These are phyloP conservation scores for Deuterostichococcus epilithicus DNA, from an alignment of 139 green algal genomes.

Conservation along the genomic window DNA sequence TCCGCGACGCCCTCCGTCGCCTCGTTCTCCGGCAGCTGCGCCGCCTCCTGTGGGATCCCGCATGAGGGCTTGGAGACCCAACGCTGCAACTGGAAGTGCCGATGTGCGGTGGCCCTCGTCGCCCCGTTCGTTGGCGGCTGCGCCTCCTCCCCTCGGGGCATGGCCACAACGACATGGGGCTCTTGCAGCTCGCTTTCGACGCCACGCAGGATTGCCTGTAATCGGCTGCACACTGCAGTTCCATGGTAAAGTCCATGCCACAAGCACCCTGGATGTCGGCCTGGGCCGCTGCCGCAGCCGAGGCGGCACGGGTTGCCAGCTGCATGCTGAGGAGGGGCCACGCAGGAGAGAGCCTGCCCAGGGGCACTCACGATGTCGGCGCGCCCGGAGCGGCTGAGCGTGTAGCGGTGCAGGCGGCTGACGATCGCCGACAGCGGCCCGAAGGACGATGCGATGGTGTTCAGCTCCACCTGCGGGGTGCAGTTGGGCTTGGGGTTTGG, in stretches of 20 bases:
- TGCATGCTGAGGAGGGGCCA: background rate
- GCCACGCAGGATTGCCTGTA: too few species aligned
- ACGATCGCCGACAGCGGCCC: constrained; percentile 72
- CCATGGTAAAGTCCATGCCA: too few species aligned
- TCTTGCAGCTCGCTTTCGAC: too few species aligned
- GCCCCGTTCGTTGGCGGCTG: too few species aligned
- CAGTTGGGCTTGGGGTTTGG: background rate
- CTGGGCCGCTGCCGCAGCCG: too few species aligned
- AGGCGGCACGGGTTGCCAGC: background rate
- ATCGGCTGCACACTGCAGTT: too few species aligned
- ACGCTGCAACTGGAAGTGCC: too few species aligned
- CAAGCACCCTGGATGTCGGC: too few species aligned
- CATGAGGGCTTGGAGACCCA: too few species aligned
- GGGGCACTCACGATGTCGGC: background rate
- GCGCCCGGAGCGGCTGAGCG: constrained; percentile 25
- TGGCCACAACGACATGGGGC: too few species aligned
- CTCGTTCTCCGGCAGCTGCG: constrained; percentile 65
- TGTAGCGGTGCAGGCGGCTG: constrained; percentile 63
- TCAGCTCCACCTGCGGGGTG: constrained; percentile 88
- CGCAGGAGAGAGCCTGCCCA: background rate
- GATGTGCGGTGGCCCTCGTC: too few species aligned
- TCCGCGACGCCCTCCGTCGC: constrained; percentile 50
- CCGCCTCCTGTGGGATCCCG: constrained; percentile 16
- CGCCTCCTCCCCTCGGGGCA: too few species aligned
- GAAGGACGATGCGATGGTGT: constrained; percentile 97